A percentile compares a stretch with the other conserved stretches of the same genome.
Conservation (phyloP, 1,139 yeast species). For the Geotrichum aggregatum region DNA sequence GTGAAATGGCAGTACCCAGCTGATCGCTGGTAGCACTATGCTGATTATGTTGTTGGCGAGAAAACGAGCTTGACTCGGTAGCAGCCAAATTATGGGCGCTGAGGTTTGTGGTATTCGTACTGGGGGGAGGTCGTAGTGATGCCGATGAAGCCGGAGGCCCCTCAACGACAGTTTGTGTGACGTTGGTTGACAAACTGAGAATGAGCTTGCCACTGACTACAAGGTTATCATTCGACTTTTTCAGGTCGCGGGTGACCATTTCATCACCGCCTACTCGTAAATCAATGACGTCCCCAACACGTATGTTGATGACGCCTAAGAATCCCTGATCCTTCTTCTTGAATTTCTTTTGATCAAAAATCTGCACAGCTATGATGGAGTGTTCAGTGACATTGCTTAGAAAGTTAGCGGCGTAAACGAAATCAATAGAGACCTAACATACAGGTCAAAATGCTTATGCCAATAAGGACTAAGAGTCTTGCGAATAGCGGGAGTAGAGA, state of each 20-base stretch:
- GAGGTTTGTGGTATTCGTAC: conserved; percentile 19
- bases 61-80: conserved; percentile 27
- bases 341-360: conserved; percentile 94
- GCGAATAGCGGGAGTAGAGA: conserved; percentile 88
- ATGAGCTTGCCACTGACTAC: conserved; percentile 91
- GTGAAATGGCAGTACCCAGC: conserved; percentile 19
- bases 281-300: conserved; percentile 86
- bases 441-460: conserved; percentile 81
- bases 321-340: conserved; percentile 99
- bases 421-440: conserved; percentile 12
- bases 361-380: conserved; percentile 85
- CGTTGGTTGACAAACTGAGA: conserved; percentile 45
- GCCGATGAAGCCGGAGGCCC: conserved; percentile 11
- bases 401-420: conserved; percentile 26
- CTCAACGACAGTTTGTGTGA: conserved; percentile 61
- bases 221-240: conserved; percentile 84
- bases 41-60: conserved; percentile 27
- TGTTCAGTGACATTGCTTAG: conserved; percentile 64
- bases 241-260: conserved; percentile 88
- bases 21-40: conserved; percentile 21
- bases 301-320: conserved; percentile 87
- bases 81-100: conserved; percentile 24
- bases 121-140: conserved; percentile 22
- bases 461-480: conserved; percentile 95
- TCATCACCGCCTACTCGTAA: conserved; percentile 58